Evolutionary conservation across 768 basidiomycete species (phyloP), one percentile per base, ranked within the genome.

Genomic region (Lactarius evosmus): DNA sequence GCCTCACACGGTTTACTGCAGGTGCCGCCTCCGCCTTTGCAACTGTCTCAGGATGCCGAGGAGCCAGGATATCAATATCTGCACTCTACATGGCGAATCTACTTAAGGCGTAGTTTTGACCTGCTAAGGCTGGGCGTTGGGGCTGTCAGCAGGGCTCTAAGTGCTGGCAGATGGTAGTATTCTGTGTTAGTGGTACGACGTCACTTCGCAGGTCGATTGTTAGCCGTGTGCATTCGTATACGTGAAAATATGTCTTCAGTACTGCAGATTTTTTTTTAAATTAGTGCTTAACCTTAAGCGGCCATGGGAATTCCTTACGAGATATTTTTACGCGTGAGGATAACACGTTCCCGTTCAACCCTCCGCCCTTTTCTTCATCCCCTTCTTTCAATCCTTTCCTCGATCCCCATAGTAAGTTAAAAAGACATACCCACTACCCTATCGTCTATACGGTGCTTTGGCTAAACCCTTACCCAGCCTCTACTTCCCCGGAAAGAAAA

Each of bases 281-380:
- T 3, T 53, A 32, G 12, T 29, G 27, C 30, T 19, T 53, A 46
- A 52, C 32, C 32, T 53, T 63, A 58, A 32, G 40, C 54, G 51
- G 56, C 49, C 56, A 51, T 50, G 57, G 36, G 56, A 65, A 67
- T 46, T 59, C 16, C 36, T 61, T 61, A 66, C 63, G 62, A 49
- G 49, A 65, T 50, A 54, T 46, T 65, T 34, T 58, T 49, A 49
- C 12, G 67, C 62, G 58, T 29, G 55, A 60, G 44, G 36, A 30
- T 59, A 68, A 67, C 66, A 62, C 62, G 69, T 65, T 73, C 69
- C 69, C 63, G 72, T 67, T 67, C 71, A 66, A 70, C 63, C 65
- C 66, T 65, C 49, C 64, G 68, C 70, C 70, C 69, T 70, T 70
- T 76, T 73, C 76, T 80, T 77, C 77, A 77, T 76, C 74, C 77